Evolutionary conservation across 345 rosid species (phyloP).

Genomic region (Noccaea caerulescens): DNA sequence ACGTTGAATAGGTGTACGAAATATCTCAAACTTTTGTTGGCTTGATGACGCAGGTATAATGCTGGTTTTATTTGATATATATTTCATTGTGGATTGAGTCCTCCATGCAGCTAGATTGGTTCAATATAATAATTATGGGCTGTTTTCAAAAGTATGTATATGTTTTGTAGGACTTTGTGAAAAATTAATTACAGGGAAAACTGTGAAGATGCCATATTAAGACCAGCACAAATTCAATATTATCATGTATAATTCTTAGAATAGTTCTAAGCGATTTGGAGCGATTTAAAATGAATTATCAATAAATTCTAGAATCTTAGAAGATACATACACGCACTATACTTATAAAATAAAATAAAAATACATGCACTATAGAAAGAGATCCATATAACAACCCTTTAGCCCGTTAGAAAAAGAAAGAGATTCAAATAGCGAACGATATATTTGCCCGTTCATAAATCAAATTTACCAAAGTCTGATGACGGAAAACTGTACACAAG

Average conservation of each 20-base stretch:
- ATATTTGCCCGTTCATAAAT: neutral
- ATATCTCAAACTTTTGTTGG: constrained; percentile 24
- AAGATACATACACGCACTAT: neutral
- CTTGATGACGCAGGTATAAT: constrained; percentile 32
- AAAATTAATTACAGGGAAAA: neutral
- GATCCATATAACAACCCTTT: too few relatives aligned
- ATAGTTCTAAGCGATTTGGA: neutral
- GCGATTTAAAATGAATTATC: neutral
- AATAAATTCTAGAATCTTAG: neutral
- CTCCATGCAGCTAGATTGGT: constrained; percentile 40
- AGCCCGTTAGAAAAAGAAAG: too few relatives aligned
- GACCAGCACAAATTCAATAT: neutral
- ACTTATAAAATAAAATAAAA: too few relatives aligned
- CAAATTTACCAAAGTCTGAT: neutral
- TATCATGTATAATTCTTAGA: neutral
- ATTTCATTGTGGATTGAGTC: constrained; percentile 31
- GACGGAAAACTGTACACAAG: neutral
- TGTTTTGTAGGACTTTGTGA: constrained; percentile 7
- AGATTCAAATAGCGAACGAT: neutral
- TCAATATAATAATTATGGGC: constrained; percentile 9
- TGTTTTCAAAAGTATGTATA: too few relatives aligned
- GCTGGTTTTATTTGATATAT: constrained; percentile 19
- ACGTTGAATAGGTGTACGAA: constrained; percentile 39
- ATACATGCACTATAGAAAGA: neutral
- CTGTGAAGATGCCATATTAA: neutral